A percentile compares a stretch with the other conserved stretches of the same genome.
These are phyloP conservation scores for Globisporangium megalacanthum DNA, from an alignment of 352 stramenopile genomes.

Conservation along the genomic window DNA sequence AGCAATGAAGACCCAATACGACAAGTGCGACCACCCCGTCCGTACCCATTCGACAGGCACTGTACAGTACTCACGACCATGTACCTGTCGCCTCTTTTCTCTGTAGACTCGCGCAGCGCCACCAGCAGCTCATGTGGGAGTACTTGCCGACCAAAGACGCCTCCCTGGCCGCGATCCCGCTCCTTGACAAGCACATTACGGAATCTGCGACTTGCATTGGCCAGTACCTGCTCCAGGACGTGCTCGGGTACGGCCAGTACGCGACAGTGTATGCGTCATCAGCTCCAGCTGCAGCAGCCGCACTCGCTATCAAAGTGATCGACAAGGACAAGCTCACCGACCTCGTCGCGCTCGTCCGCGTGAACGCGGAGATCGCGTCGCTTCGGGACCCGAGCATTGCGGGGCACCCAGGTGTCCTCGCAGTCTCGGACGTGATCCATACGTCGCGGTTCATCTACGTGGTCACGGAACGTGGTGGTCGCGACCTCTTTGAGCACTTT, in stretches of 20 bases:
- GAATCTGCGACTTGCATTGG: conserved; percentile 55
- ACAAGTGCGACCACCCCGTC: conserved; percentile 30
- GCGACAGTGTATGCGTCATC: conserved; percentile 61
- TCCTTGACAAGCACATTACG: conserved; percentile 28
- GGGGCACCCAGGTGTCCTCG: conserved; percentile 57
- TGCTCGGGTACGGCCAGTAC: conserved; percentile 84
- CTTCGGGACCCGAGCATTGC: conserved; percentile 47
- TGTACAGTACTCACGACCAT: neutral
- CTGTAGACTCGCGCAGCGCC: conserved; percentile 34
- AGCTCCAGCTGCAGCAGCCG: conserved; percentile 7
- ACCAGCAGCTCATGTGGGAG: conserved; percentile 74
- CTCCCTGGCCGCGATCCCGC: conserved; percentile 51
- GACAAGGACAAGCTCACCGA: conserved; percentile 80
- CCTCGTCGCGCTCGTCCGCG: conserved; percentile 60
- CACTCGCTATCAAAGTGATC: conserved; percentile 79
- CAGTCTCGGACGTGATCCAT: conserved; percentile 73
- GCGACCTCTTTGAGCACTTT: conserved; percentile 85
- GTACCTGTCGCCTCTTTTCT: neutral
- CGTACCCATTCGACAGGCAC: neutral
- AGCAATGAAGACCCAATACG: conserved; percentile 69
- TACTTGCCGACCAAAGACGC: conserved; percentile 54
- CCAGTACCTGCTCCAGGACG: conserved; percentile 57
- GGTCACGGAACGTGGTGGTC: conserved; percentile 71
- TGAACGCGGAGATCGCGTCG: conserved; percentile 79
- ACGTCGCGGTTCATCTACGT: conserved; percentile 76